These are phyloP conservation scores for Geotrichum bryndzae DNA, from an alignment of 1,139 yeast genomes.

Conservation along the genomic window DNA sequence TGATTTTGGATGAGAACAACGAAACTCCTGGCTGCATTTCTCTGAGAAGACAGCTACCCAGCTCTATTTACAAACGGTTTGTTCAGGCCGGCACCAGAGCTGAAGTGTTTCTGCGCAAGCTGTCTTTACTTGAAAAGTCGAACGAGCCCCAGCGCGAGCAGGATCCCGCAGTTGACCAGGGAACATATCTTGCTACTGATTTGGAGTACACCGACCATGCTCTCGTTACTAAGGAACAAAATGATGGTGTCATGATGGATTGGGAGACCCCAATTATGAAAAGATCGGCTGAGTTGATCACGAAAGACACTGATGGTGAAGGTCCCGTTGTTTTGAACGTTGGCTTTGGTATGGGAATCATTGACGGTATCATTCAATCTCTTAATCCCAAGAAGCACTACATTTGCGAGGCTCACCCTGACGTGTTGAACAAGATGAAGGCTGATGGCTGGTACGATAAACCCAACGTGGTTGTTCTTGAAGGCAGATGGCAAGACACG, in stretches of 20 bases:
- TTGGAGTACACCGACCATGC: slow-evolving; percentile 68
- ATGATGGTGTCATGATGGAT: slow-evolving; percentile 96
- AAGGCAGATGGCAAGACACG: slow-evolving; percentile 89
- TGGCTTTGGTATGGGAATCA: slow-evolving; percentile 96
- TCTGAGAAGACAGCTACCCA: slow-evolving; percentile 32
- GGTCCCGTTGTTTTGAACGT: slow-evolving; percentile 63
- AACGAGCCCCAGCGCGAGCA: slow-evolving; percentile 22
- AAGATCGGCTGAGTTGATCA: slow-evolving; percentile 58
- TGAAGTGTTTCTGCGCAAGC: slow-evolving; percentile 69
- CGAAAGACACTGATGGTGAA: slow-evolving; percentile 21
- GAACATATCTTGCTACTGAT: slow-evolving; percentile 58
- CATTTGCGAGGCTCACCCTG: slow-evolving; percentile 94
- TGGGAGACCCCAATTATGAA: slow-evolving; percentile 88
- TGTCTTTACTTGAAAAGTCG: slow-evolving; percentile 50
- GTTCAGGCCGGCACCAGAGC: slow-evolving; percentile 90
- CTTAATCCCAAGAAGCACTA: slow-evolving; percentile 63
- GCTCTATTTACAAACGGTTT: slow-evolving; percentile 43
- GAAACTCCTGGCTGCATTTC: slow-evolving; percentile 37
- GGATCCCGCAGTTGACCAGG: slow-evolving; percentile 42
- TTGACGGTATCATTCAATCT: slow-evolving; percentile 68
- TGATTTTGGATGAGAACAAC: slow-evolving; percentile 42
- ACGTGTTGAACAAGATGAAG: slow-evolving; percentile 62
- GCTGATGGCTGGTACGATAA: slow-evolving; percentile 81
- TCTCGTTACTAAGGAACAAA: slow-evolving; percentile 60
- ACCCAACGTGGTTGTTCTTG: slow-evolving; percentile 62